A percentile compares a stretch with the other conserved stretches of the same genome.
Evolutionary conservation across 345 rosid species (phyloP).

Genomic region (Lumnitzera racemosa): DNA sequence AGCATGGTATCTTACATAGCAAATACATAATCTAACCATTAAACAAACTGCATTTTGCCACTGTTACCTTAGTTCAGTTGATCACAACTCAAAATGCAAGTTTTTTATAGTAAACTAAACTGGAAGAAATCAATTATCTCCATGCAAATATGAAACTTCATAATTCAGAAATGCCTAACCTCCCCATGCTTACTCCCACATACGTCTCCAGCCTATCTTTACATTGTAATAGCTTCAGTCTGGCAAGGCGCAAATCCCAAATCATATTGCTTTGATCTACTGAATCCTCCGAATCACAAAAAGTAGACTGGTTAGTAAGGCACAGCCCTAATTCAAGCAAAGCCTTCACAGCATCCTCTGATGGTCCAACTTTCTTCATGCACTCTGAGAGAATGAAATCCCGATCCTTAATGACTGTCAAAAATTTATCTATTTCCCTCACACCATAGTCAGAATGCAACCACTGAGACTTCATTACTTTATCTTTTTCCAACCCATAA

Average conservation of each 20-base stretch:
- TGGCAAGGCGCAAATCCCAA: slow-evolving; percentile 69
- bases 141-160: slow-evolving; percentile 3
- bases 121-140: too few relatives aligned
- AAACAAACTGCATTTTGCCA: too few relatives aligned
- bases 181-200: slow-evolving; percentile 98
- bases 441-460: slow-evolving; percentile 52
- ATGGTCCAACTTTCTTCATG: slow-evolving; percentile 59
- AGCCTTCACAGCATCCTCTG: slow-evolving; percentile 78
- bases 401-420: slow-evolving; percentile 65
- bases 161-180: slow-evolving; percentile 30
- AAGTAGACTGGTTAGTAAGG: slow-evolving; percentile 43
- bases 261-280: slow-evolving; percentile 32
- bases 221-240: slow-evolving; percentile 80
- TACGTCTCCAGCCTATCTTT: slow-evolving; percentile 84
- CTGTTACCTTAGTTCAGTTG: too few relatives aligned
- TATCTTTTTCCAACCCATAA: slow-evolving; percentile 79
- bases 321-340: slow-evolving; percentile 62
- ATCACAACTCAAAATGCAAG: too few relatives aligned
- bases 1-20: too few relatives aligned
- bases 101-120: too few relatives aligned
- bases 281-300: slow-evolving; percentile 40
- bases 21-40: too few relatives aligned
- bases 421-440: slow-evolving; percentile 45
- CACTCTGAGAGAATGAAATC: slow-evolving; percentile 74
- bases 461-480: slow-evolving; percentile 80